phyloP scores from a whole-genome alignment of 2,329 filamentous ascomycete genomes.

The Cadophora sp. region DNA sequence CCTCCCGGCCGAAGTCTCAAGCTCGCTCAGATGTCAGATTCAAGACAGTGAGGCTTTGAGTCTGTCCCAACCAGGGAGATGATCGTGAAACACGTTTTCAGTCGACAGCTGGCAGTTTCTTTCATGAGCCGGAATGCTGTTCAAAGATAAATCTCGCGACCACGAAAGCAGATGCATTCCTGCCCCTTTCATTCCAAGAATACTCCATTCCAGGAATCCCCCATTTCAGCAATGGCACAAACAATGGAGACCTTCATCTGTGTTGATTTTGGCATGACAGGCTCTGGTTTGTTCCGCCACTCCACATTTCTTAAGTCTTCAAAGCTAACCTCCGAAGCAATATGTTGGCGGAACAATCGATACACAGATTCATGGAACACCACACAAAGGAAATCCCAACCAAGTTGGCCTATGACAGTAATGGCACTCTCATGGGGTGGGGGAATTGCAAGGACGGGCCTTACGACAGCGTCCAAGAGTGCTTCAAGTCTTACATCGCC shows the following conservation, averaged over 20 bases:
- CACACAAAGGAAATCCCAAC: neutral
- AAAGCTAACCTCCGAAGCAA: neutral
- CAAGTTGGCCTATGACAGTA: neutral
- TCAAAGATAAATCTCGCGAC: no score
- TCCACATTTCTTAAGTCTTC: neutral
- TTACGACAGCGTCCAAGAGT: neutral
- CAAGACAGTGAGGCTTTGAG: neutral
- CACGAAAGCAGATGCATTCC: no score
- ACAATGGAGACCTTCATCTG: constrained; percentile 4
- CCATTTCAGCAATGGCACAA: constrained; percentile 5
- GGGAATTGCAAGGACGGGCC: neutral
- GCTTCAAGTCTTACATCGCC: constrained; percentile 8
- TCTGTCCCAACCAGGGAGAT: no score
- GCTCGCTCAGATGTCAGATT: neutral
- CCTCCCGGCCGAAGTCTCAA: neutral
- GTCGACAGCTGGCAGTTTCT: no score
- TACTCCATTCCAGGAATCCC: no score
- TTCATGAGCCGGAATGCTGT: no score
- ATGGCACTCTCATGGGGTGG: neutral
- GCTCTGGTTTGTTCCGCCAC: neutral
- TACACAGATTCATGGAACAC: neutral
- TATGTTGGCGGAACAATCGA: neutral
- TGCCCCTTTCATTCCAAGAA: no score
- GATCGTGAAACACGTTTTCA: no score
- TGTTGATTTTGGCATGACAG: constrained; percentile 8